Percentiles rank a stretch among this genome's conserved stretches.
Conservation (phyloP, 352 stramenopile species). For the Globisporangium sylvaticum region DNA sequence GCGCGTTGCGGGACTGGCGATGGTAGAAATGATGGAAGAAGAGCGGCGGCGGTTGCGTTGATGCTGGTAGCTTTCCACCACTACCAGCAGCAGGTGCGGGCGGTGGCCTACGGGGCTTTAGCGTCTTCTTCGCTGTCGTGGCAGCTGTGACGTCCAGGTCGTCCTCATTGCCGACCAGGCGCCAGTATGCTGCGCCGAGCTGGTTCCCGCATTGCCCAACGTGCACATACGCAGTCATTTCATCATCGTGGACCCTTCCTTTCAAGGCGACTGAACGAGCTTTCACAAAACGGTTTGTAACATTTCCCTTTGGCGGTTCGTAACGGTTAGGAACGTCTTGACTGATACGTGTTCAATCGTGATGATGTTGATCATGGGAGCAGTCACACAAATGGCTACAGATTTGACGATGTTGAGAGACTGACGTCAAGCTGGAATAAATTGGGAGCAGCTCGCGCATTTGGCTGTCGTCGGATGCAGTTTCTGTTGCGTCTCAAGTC, state of each 20-base stretch:
- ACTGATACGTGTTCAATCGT: not conserved
- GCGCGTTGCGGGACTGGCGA: constrained; percentile 29
- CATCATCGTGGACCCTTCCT: no score
- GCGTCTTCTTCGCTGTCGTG: not conserved
- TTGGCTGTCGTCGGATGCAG: no score
- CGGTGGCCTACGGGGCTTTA: not conserved
- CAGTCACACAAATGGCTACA: not conserved
- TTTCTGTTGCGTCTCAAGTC: no score
- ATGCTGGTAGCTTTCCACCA: not conserved
- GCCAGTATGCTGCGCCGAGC: constrained; percentile 70
- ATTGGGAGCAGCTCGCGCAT: not conserved
- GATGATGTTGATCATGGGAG: not conserved
- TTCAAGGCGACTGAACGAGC: no score
- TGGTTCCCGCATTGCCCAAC: constrained; percentile 81
- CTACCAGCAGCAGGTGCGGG: not conserved
- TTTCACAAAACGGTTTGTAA: no score
- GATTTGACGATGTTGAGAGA: not conserved
- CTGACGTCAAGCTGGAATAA: not conserved
- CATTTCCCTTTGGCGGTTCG: not conserved
- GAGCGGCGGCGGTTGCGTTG: not conserved
- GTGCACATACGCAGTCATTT: constrained; percentile 63
- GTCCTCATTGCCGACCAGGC: constrained; percentile 20
- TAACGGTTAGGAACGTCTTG: not conserved
- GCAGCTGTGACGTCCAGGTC: not conserved
- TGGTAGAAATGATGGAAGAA: constrained; percentile 52